A percentile compares a stretch with the other conserved stretches of the same genome.
Conservation (phyloP, 73 alveolate genomes). For the Blepharisma stoltei region DNA sequence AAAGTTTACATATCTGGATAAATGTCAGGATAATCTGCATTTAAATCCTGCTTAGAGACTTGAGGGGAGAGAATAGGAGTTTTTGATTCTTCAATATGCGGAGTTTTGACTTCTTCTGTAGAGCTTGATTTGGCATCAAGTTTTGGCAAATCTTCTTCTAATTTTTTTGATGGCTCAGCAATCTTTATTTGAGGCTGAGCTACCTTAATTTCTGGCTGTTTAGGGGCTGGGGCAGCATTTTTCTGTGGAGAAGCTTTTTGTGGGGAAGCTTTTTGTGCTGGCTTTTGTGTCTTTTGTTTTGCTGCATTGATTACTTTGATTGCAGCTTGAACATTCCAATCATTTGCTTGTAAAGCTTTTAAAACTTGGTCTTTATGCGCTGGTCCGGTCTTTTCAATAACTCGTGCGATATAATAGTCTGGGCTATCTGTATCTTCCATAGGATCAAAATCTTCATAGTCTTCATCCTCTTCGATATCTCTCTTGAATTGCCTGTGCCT, state of each 20-base stretch:
- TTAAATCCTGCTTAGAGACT: conserved; percentile 27
- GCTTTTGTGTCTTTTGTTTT: conserved; percentile 31
- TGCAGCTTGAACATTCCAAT: conserved; percentile 32
- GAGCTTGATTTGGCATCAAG: not conserved
- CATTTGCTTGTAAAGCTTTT: conserved; percentile 32
- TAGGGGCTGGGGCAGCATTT: no score
- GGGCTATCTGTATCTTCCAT: conserved; percentile 35
- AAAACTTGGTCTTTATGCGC: conserved; percentile 37
- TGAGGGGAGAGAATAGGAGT: not conserved
- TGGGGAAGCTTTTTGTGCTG: not conserved
- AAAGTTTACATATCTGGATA: conserved; percentile 28
- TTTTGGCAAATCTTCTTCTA: not conserved
- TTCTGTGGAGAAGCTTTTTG: no score
- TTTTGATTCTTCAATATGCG: not conserved
- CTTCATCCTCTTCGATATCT: conserved; percentile 37
- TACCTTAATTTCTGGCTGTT: not conserved
- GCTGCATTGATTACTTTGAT: conserved; percentile 28
- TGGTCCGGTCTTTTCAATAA: conserved; percentile 30
- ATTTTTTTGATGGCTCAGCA: not conserved
- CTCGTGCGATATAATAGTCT: conserved; percentile 29
- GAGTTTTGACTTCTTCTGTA: not conserved
- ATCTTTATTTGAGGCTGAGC: not conserved
- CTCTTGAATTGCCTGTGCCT: conserved; percentile 44
- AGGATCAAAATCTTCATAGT: conserved; percentile 50
- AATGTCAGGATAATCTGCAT: conserved; percentile 46